Conservation (phyloP, 805 yeast genomes). For the Lipomyces anomalus region DNA sequence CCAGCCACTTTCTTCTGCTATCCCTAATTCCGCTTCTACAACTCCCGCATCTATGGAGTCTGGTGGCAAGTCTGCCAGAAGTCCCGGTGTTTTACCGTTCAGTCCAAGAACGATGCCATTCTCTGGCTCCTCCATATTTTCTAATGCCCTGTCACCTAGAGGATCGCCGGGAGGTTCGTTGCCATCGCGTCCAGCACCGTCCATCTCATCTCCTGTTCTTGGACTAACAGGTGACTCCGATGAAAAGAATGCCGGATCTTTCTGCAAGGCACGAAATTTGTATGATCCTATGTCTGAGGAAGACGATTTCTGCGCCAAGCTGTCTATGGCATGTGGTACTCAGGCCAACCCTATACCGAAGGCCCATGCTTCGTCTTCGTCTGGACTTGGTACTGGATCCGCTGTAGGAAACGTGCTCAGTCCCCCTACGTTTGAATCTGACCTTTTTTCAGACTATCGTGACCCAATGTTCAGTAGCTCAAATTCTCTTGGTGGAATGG, state of each 20-base stretch:
- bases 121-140: slow-evolving; percentile 33
- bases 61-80: not conserved
- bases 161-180: not conserved
- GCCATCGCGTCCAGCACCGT: not conserved
- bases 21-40: not conserved
- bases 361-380: slow-evolving; percentile 20
- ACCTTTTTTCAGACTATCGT: slow-evolving; percentile 30
- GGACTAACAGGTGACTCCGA: not conserved
- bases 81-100: not conserved
- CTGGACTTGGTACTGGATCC: no score
- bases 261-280: not conserved
- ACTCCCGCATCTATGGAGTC: not conserved
- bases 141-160: not conserved
- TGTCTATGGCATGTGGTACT: slow-evolving; percentile 80
- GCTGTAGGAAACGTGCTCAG: slow-evolving; percentile 22
- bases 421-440: slow-evolving; percentile 29
- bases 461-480: slow-evolving; percentile 13
- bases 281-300: slow-evolving; percentile 58
- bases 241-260: not conserved
- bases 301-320: slow-evolving; percentile 66
- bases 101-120: not conserved
- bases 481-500: slow-evolving; percentile 2
- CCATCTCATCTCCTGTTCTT: not conserved
- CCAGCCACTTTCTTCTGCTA: not conserved
- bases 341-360: slow-evolving; percentile 61